phyloP scores from a whole-genome alignment of 805 yeast species.

The Priceomyces fermenticarens region DNA sequence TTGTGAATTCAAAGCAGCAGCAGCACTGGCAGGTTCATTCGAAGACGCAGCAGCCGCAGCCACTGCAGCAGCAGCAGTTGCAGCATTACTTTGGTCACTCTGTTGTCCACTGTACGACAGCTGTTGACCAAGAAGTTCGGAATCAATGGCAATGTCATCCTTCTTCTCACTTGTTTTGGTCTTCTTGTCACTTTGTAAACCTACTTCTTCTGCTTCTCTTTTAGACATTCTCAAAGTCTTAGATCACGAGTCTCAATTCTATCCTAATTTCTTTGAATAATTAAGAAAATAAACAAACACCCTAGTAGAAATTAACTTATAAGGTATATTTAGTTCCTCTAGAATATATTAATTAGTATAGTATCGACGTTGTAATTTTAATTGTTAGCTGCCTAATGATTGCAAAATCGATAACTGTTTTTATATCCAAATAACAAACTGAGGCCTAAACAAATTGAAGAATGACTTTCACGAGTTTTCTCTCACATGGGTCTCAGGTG shows the following conservation, averaged over 20 bases:
- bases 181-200: constrained; percentile 12
- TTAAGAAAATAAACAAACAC: not conserved
- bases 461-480: constrained; percentile 19
- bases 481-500: constrained; percentile 32
- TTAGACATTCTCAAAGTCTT: constrained; percentile 16
- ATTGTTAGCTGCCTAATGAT: not conserved
- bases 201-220: constrained; percentile 14
- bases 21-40: constrained; percentile 23
- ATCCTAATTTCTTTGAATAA: not conserved
- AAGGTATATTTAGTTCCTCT: not conserved
- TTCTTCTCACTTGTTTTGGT: constrained; percentile 12
- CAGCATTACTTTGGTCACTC: constrained; percentile 16
- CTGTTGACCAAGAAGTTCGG: constrained; percentile 42
- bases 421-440: not conserved
- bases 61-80: constrained; percentile 38
- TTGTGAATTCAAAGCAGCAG: constrained; percentile 14
- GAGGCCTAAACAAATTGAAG: constrained; percentile 6
- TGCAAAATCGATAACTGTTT: constrained; percentile 3
- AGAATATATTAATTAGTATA: too few species aligned
- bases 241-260: not conserved
- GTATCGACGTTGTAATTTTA: too few species aligned
- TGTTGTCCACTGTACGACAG: constrained; percentile 25
- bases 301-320: not conserved
- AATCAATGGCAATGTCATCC: constrained; percentile 33
- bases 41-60: constrained; percentile 32